These are phyloP conservation scores for Galerina marginata DNA, from an alignment of 768 basidiomycete species.

Conservation along the genomic window DNA sequence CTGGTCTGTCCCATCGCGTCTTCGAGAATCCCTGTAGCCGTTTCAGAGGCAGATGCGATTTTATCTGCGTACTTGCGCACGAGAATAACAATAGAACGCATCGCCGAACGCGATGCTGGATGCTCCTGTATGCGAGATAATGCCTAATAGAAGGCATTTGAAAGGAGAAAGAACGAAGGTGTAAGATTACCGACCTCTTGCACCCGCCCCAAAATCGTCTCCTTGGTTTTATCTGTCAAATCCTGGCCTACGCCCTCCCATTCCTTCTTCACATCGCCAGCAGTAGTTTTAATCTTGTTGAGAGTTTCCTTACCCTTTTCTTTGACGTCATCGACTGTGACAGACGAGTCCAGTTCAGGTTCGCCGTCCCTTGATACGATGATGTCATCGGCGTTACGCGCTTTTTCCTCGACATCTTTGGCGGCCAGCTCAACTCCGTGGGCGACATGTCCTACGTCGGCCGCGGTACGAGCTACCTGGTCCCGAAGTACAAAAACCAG, in stretches of 20 bases:
- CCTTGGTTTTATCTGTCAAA: slow-evolving; percentile 24
- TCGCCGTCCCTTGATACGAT: slow-evolving; percentile 15
- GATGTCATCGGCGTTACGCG: slow-evolving; percentile 21
- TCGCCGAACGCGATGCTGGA: slow-evolving; percentile 34
- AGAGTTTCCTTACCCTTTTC: slow-evolving; percentile 24
- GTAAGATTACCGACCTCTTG: slow-evolving; percentile 33
- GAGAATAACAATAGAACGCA: slow-evolving; percentile 36
- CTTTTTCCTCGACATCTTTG: slow-evolving; percentile 33
- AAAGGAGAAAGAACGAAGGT: background rate
- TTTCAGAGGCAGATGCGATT: slow-evolving; percentile 22
- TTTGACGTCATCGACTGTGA: slow-evolving; percentile 25
- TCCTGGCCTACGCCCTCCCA: slow-evolving; percentile 26
- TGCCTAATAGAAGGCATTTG: slow-evolving; percentile 22
- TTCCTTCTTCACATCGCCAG: slow-evolving; percentile 21
- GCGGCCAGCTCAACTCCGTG: slow-evolving; percentile 37
- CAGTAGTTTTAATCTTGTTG: slow-evolving; percentile 14
- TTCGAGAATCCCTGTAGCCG: slow-evolving; percentile 10
- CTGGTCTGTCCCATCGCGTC: slow-evolving; percentile 13
- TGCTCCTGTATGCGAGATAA: slow-evolving; percentile 37
- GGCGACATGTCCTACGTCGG: slow-evolving; percentile 36
- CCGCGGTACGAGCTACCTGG: slow-evolving; percentile 36
- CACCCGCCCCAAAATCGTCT: slow-evolving; percentile 31
- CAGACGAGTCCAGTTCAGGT: slow-evolving; percentile 15
- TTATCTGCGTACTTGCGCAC: slow-evolving; percentile 38
- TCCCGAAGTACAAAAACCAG: slow-evolving; percentile 36